phyloP scores from a whole-genome alignment of 2,329 filamentous ascomycete genomes.

The Xylariaceae sp. region DNA sequence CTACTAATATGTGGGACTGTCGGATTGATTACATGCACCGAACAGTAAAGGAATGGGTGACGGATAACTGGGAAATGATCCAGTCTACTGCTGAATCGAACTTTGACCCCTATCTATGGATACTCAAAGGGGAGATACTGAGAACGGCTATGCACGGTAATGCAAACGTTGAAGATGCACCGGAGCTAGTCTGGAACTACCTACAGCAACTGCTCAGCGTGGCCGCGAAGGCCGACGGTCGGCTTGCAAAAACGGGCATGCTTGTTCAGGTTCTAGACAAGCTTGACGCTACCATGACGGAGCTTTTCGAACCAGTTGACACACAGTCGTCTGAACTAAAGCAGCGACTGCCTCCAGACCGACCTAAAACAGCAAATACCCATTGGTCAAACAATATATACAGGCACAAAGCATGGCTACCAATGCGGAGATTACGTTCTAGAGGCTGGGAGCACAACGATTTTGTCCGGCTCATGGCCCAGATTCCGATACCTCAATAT shows the following conservation, averaged over 20 bases:
- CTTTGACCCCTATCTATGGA: conserved; percentile 7
- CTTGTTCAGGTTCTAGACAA: background rate
- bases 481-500: background rate
- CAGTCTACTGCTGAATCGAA: background rate
- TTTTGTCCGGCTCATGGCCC: background rate
- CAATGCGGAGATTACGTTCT: background rate
- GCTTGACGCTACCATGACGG: background rate
- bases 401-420: background rate
- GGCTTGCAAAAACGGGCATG: background rate
- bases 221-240: background rate
- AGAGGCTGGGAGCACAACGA: background rate
- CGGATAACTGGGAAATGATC: conserved; percentile 2
- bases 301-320: background rate
- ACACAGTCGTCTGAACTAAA: no score
- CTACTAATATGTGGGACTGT: background rate
- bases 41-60: conserved; percentile 3
- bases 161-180: background rate
- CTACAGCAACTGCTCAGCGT: background rate
- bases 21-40: conserved; percentile 1
- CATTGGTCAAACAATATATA: background rate
- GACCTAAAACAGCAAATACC: no score
- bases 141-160: background rate
- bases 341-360: no score
- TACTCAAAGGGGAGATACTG: conserved; percentile 4
- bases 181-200: background rate